These are phyloP conservation scores for Desmodesmus armatus DNA, from an alignment of 139 green algal genomes.

Conservation along the genomic window DNA sequence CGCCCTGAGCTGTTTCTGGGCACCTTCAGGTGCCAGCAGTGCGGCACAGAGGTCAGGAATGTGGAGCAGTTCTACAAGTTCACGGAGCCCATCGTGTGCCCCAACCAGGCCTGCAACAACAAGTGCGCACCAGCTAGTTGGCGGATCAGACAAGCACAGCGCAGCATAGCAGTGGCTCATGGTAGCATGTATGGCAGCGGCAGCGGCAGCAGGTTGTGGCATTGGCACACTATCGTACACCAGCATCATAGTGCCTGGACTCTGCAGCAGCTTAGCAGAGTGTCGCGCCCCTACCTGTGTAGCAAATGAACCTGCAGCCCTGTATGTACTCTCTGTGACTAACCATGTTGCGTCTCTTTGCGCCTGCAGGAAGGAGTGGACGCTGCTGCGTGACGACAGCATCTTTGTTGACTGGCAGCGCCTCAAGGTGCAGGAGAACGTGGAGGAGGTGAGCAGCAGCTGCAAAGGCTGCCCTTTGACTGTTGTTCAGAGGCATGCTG, in stretches of 20 bases:
- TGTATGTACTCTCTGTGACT: too few species aligned
- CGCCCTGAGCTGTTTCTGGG: constrained; percentile 93
- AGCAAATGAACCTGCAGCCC: too few species aligned
- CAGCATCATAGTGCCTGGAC: too few species aligned
- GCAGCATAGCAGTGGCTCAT: not conserved
- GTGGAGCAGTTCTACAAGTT: constrained; percentile 99
- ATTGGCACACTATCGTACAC: not conserved
- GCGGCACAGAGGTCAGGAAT: constrained; percentile 69
- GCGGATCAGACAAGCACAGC: not conserved
- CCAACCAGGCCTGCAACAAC: constrained; percentile 91
- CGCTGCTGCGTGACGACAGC: constrained; percentile 89
- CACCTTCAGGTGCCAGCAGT: constrained; percentile 93
- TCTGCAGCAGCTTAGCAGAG: too few species aligned
- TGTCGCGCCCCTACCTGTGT: too few species aligned
- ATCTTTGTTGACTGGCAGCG: constrained; percentile 99
- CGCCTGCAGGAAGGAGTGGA: constrained; percentile 78
- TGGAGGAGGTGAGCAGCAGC: constrained; percentile 83
- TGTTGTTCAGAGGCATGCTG: too few species aligned
- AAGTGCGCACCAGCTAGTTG: constrained; percentile 54
- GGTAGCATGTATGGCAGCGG: not conserved
- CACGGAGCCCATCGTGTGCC: constrained; percentile 93
- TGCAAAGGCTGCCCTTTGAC: too few species aligned
- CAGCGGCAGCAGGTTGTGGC: not conserved
- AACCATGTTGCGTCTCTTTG: not conserved
- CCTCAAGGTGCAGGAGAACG: constrained; percentile 94